These are phyloP conservation scores for Metschnikowia hibisci DNA, from an alignment of 805 yeast species.

Conservation along the genomic window DNA sequence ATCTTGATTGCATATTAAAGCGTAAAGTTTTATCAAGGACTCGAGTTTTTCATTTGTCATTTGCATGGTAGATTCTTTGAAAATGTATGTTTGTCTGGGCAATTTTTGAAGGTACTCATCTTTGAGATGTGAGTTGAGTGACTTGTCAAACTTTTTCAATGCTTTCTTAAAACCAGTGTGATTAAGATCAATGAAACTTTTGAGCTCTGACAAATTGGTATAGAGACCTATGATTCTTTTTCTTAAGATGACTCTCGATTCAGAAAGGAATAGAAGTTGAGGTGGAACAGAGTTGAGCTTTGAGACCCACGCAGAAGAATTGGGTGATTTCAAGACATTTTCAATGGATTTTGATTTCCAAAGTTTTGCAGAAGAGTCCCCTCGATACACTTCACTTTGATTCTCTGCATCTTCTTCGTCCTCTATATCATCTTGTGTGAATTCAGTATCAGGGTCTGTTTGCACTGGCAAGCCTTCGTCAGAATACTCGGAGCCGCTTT, in stretches of 20 bases:
- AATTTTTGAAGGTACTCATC: constrained; percentile 44
- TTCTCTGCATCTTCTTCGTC: constrained; percentile 11
- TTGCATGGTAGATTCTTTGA: constrained; percentile 30
- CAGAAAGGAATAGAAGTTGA: constrained; percentile 25
- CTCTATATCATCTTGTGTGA: constrained; percentile 23
- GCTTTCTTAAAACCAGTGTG: constrained; percentile 53
- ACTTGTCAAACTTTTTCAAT: constrained; percentile 51
- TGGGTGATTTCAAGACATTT: constrained; percentile 35
- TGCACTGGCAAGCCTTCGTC: constrained; percentile 17
- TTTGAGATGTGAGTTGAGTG: constrained; percentile 41
- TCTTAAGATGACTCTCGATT: constrained; percentile 47
- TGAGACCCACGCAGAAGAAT: constrained; percentile 22
- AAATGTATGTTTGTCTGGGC: constrained; percentile 38
- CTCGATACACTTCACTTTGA: constrained; percentile 10
- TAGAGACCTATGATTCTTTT: constrained; percentile 43
- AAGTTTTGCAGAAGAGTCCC: constrained; percentile 7
- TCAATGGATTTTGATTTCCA: constrained; percentile 28
- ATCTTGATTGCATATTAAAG: constrained; percentile 32
- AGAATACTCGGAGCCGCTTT: constrained; percentile 18
- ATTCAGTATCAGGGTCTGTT: constrained; percentile 36
- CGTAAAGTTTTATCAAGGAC: constrained; percentile 30
- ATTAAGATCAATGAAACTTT: constrained; percentile 49
- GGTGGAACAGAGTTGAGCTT: constrained; percentile 14
- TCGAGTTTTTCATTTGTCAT: constrained; percentile 32
- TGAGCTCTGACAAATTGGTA: constrained; percentile 46